Evolutionary conservation across 495 filamentous ascomycete species (phyloP).

Genomic region (Parathielavia appendiculata): DNA sequence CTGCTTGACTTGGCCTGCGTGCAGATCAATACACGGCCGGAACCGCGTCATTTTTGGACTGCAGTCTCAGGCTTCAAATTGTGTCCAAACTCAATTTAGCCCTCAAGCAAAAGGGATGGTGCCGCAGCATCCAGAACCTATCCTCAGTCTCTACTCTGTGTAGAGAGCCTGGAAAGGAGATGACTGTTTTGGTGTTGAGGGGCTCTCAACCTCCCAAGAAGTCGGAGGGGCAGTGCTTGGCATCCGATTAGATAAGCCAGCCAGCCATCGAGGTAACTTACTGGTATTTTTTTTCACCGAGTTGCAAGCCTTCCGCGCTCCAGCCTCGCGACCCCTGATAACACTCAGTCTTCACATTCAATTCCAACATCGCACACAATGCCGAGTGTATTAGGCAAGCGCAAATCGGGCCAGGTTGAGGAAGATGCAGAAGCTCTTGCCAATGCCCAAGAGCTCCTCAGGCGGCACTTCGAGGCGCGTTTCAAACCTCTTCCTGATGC

Average conservation of each 20-base stretch:
- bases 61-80: no score
- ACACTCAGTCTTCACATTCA: constrained; percentile 1
- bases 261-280: constrained; percentile 14
- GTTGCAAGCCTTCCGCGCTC: neutral
- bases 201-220: neutral
- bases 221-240: constrained; percentile 16
- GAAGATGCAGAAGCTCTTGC: constrained; percentile 29
- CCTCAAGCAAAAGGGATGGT: no score
- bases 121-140: no score
- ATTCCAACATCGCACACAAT: constrained; percentile 20
- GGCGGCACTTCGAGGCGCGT: constrained; percentile 78
- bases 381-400: constrained; percentile 40
- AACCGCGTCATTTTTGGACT: constrained; percentile 73
- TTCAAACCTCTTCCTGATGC: constrained; percentile 64
- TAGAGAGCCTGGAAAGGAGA: no score
- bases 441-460: constrained; percentile 53
- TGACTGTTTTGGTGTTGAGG: neutral
- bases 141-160: neutral
- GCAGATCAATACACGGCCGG: constrained; percentile 93
- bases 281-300: constrained; percentile 7
- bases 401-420: constrained; percentile 32
- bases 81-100: no score
- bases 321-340: neutral
- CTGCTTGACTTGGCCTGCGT: constrained; percentile 93
- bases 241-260: constrained; percentile 19